These are phyloP conservation scores for Amborella trichopoda DNA, from an alignment of 164 flowering plant genomes.

Conservation along the genomic window DNA sequence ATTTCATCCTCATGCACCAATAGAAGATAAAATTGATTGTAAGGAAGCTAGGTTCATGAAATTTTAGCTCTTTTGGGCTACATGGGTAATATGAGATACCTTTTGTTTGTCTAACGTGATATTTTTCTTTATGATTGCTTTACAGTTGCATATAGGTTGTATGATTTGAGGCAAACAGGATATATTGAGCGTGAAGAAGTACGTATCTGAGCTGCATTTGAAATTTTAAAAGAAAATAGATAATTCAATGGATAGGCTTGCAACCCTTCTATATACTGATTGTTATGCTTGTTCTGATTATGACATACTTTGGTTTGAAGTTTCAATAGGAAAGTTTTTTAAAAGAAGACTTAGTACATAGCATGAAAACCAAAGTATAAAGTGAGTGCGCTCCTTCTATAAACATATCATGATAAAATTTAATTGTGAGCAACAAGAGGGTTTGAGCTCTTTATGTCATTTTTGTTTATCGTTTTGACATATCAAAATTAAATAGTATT, in stretches of 20 bases:
- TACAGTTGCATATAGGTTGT: constrained; percentile 84
- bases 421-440: no score
- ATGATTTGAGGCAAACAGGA: constrained; percentile 75
- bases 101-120: background rate
- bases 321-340: background rate
- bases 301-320: background rate
- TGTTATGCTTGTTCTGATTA: background rate
- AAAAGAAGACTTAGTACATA: background rate
- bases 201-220: constrained; percentile 16
- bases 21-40: constrained; percentile 76
- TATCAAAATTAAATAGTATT: no score
- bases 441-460: no score
- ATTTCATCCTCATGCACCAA: constrained; percentile 69
- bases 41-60: constrained; percentile 12
- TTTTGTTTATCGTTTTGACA: no score
- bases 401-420: no score
- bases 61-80: background rate
- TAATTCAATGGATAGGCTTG: no score
- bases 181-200: constrained; percentile 87
- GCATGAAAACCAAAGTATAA: no score
- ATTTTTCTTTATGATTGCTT: background rate
- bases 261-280: background rate
- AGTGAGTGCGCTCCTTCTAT: no score
- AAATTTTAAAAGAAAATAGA: no score
- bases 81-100: background rate